Percentiles rank a stretch among this genome's conserved stretches.
These are phyloP conservation scores for Neodidymelliopsis sp. DNA, from an alignment of 2,329 filamentous ascomycete genomes.

Conservation along the genomic window DNA sequence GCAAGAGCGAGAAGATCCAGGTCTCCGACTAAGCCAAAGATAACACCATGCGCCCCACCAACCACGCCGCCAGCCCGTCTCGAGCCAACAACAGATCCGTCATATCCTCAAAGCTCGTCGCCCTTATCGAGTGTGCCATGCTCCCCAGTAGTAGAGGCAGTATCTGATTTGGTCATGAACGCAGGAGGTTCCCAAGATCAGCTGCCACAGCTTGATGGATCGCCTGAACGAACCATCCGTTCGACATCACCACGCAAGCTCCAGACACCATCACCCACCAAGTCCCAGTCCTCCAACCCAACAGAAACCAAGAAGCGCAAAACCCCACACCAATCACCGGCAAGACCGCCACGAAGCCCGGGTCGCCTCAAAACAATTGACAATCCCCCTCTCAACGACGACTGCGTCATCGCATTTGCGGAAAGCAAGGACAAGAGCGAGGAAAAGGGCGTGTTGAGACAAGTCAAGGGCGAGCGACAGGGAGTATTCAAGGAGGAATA, in stretches of 20 bases:
- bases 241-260: neutral
- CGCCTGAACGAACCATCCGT: constrained; percentile 2
- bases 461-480: constrained; percentile 49
- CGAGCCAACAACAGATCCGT: too few species aligned
- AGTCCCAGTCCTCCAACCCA: constrained; percentile 3
- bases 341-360: constrained; percentile 16
- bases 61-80: neutral
- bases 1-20: constrained; percentile 15
- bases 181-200: neutral
- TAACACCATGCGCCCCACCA: neutral
- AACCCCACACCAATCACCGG: neutral
- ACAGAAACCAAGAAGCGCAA: constrained; percentile 24
- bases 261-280: neutral
- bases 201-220: constrained; percentile 18
- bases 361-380: constrained; percentile 32
- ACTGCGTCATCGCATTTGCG: constrained; percentile 48
- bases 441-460: constrained; percentile 43
- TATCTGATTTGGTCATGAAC: neutral
- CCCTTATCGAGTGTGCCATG: constrained; percentile 24
- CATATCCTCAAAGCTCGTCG: neutral
- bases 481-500: constrained; percentile 52
- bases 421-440: constrained; percentile 23
- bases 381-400: constrained; percentile 40
- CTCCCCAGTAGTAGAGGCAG: constrained; percentile 10
- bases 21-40: constrained; percentile 15